Evolutionary conservation across 352 stramenopile genomes (phyloP), one percentile per base, ranked within the genome.

Genomic region (Peronosclerospora sorghi): DNA sequence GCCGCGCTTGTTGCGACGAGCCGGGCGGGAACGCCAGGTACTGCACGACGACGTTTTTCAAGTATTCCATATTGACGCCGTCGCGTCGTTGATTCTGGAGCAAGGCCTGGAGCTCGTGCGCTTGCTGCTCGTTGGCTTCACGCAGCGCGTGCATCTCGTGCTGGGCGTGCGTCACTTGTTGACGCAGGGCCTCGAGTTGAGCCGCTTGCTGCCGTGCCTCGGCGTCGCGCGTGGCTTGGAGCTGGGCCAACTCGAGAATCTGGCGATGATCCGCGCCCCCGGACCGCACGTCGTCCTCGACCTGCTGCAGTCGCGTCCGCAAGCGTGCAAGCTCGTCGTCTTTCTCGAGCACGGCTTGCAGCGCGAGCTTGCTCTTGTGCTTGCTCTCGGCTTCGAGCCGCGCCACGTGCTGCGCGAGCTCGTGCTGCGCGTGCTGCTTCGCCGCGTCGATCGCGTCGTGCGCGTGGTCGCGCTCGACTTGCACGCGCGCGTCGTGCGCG

Each of bases 11-110:
- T 54, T 94, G 70, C 27, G 71, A 86, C 24, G 82, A 92, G 2
- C 79, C 79, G 0, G 74, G 73, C 9, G 69, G 77, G 57, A 94
- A 90, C 13, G 75, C 86, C 77, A 94, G 90, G 59, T 86, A 94
- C 68, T 92, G 82, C 17, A 94, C 75, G 17, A 94, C 78, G 13
- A 94, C 78, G 41, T 94, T 94, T 53, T 94, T 94, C 23, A 94
- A 58, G 53, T 94, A 94, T 43, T 93, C 80, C 78, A 94, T 86
- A 54, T 94, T 92, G 21, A 94, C 78, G 21, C 80, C 80, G 15
- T 90, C 80, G 27, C 82, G 76, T 5, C 78, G 73, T 41, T 92
- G 77, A 12, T 70, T 85, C 45, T 88, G 77, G 56, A 88, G 73
- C 47, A 91, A 63, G 21, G 62, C 70, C 5, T 65, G 76, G 13